These are phyloP conservation scores for Collybiopsis confluens DNA, from an alignment of 768 basidiomycete species.

Conservation along the genomic window DNA sequence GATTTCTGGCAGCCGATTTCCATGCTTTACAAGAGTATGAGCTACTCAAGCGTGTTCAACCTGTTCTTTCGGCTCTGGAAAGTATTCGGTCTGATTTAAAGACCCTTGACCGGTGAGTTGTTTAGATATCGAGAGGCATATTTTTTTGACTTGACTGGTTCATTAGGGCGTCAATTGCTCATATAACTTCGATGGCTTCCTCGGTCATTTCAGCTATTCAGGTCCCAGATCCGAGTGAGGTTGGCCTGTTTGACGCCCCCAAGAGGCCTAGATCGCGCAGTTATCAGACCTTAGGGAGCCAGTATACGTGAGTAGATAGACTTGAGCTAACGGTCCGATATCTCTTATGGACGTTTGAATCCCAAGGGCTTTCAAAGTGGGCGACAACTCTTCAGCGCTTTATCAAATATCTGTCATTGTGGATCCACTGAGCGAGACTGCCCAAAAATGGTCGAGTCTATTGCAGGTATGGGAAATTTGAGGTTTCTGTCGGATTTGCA, in stretches of 20 bases:
- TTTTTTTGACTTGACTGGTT: not conserved
- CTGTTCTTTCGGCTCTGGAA: conserved; percentile 63
- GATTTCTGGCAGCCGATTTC: conserved; percentile 73
- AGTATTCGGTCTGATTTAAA: conserved; percentile 38
- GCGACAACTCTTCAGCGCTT: conserved; percentile 62
- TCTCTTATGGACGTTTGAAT: conserved; percentile 5
- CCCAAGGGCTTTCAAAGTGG: conserved; percentile 64
- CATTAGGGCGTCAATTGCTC: conserved; percentile 49
- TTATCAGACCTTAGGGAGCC: conserved; percentile 56
- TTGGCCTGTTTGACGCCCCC: conserved; percentile 66
- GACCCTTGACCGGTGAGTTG: conserved; percentile 39
- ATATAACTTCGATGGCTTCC: conserved; percentile 60
- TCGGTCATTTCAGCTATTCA: conserved; percentile 72
- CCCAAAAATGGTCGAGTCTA: conserved; percentile 83
- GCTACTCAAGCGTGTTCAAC: conserved; percentile 59
- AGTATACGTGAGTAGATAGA: conserved; percentile 54
- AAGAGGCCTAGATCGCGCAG: conserved; percentile 53
- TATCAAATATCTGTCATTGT: conserved; percentile 70
- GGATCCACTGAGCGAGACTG: conserved; percentile 81
- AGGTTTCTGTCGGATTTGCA: no score
- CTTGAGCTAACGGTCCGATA: not conserved
- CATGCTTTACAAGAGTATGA: conserved; percentile 71
- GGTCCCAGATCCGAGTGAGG: conserved; percentile 68
- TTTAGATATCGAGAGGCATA: no score
- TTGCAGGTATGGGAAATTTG: conserved; percentile 46